Evolutionary conservation across 345 rosid species (phyloP), one percentile per base, ranked within the genome.

Genomic region (Turritis glabra): DNA sequence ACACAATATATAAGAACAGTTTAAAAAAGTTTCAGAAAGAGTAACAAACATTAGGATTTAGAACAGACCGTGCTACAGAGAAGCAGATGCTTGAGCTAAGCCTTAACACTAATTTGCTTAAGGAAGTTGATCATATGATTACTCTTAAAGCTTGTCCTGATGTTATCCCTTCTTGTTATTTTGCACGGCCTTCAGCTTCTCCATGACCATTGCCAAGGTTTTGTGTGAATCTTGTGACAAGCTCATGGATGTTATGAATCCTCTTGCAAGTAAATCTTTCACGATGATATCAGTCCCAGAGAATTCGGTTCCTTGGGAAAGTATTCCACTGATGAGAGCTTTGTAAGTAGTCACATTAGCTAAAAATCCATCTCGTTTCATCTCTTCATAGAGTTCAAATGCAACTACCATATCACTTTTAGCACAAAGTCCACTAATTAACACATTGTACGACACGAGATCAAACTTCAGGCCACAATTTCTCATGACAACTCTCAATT

Each of bases 371-470:
- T 64, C 79, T 61, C 64, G 79, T 75, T 89, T 94, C 90, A 91
- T 89, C 87, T 88, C 91, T 80, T 88, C 82, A 76, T 87, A 91
- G 76, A 88, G 83, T 62, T 82, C 70, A 65, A 84, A 68, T 12
- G 95, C 91, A 81, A 72, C 64, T 47, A 54, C 73, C 60, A 83
- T 63, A 69, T 89, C 87, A 77, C 88, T 85, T 63, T 48, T 65
- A 53, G 71, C 83, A 79, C 96, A 91, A 30, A 82, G 76, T 68
- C 92, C 97, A 5, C 84, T 77, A 71, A 94, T 82, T 43, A 94
- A 82, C 44, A 91, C 98, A 79, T 90, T 91, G 81, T 86, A 91
- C 12, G 83, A 80, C 64, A 88, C 85, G 30, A 85, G 87, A 77
- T 94, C 96, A 54, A 79, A 81, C 81, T 81, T 86, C 77, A 91